phyloP scores from a whole-genome alignment of 2,329 filamentous ascomycete genomes.

The Parastagonospora avenae region DNA sequence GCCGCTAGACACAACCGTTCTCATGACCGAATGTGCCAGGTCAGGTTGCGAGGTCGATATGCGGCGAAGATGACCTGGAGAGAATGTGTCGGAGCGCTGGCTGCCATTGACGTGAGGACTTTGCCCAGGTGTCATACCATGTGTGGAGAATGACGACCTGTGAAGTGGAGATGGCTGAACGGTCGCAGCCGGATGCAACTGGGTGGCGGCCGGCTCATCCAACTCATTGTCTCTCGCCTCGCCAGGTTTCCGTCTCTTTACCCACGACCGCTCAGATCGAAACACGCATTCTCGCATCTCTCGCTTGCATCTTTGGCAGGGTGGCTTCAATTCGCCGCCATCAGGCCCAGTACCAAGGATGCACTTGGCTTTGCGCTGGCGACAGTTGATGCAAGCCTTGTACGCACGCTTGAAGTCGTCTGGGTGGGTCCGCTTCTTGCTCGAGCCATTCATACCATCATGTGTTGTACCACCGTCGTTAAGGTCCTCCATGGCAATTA shows the following conservation, averaged over 20 bases:
- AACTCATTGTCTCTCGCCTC: constrained; percentile 31
- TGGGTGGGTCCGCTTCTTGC: constrained; percentile 43
- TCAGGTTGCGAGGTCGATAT: constrained; percentile 42
- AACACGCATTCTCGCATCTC: constrained; percentile 59
- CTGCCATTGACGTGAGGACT: constrained; percentile 32
- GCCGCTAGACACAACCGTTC: constrained; percentile 58
- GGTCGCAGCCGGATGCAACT: constrained; percentile 8
- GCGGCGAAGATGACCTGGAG: constrained; percentile 36
- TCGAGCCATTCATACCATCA: constrained; percentile 21
- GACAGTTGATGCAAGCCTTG: constrained; percentile 60
- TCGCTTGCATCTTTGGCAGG: constrained; percentile 57
- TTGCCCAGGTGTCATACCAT: constrained; percentile 28
- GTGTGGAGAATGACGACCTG: constrained; percentile 30
- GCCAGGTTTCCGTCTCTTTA: constrained; percentile 44
- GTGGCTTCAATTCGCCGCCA: constrained; percentile 48
- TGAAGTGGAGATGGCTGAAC: constrained; percentile 26
- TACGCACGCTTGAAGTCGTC: constrained; percentile 59
- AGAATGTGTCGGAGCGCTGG: constrained; percentile 36
- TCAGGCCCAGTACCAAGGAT: constrained; percentile 52
- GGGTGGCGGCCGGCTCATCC: constrained; percentile 16
- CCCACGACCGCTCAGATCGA: constrained; percentile 45
- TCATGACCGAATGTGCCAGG: constrained; percentile 50
- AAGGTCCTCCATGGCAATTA: constrained; percentile 21
- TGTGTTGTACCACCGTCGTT: constrained; percentile 18
- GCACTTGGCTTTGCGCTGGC: constrained; percentile 59